Evolutionary conservation across 2,329 filamentous ascomycete species (phyloP).

Genomic region (Corynespora cassiicola): DNA sequence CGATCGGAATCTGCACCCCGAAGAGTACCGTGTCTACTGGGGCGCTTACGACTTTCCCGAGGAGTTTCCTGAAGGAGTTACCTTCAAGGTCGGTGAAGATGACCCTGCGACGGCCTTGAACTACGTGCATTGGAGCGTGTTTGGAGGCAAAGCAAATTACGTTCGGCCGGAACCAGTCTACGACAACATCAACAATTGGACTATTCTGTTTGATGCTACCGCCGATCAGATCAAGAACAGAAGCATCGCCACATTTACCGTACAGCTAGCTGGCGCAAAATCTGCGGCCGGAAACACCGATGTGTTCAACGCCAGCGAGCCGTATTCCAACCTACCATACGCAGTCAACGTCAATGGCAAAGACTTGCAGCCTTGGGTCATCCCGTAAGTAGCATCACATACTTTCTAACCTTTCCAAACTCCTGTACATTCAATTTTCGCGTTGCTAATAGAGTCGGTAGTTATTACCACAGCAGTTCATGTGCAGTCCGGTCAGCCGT

Average conservation of each 20-base stretch:
- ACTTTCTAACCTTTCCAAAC: too few relatives aligned
- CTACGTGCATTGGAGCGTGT: slow-evolving; percentile 70
- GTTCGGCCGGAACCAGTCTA: slow-evolving; percentile 51
- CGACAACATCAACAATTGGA: slow-evolving; percentile 44
- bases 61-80: slow-evolving; percentile 65
- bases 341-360: slow-evolving; percentile 56
- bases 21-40: slow-evolving; percentile 67
- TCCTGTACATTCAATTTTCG: too few relatives aligned
- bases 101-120: slow-evolving; percentile 61
- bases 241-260: slow-evolving; percentile 62
- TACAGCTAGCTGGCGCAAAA: slow-evolving; percentile 69
- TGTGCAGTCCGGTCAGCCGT: slow-evolving; percentile 67
- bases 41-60: slow-evolving; percentile 63
- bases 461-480: slow-evolving; percentile 63
- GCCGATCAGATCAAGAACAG: slow-evolving; percentile 46
- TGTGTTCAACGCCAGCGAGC: slow-evolving; percentile 60
- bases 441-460: slow-evolving; percentile 19
- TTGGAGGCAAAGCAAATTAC: slow-evolving; percentile 61
- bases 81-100: slow-evolving; percentile 63
- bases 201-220: slow-evolving; percentile 18
- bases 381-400: too few relatives aligned
- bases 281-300: slow-evolving; percentile 68
- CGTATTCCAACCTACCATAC: slow-evolving; percentile 61
- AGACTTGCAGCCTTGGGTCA: slow-evolving; percentile 60
- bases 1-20: slow-evolving; percentile 58